These are phyloP conservation scores for Parafenestella ontariensis DNA, from an alignment of 2,329 filamentous ascomycete genomes.

Conservation along the genomic window DNA sequence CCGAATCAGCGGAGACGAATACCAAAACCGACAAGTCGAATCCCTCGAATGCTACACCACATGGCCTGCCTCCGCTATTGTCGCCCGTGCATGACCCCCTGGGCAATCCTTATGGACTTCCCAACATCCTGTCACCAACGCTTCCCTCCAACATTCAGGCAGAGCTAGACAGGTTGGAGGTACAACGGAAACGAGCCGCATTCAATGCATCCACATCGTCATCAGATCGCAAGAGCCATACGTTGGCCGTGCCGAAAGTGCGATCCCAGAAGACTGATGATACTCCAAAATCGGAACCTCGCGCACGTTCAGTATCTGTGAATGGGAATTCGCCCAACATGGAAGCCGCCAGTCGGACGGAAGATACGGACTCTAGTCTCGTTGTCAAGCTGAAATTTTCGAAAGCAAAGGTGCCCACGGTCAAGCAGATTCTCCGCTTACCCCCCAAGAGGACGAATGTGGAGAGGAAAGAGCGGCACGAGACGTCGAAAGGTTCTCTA, in stretches of 20 bases:
- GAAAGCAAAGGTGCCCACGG: slow-evolving; percentile 56
- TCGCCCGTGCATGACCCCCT: slow-evolving; percentile 53
- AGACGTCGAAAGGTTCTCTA: slow-evolving; percentile 24
- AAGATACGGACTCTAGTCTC: slow-evolving; percentile 33
- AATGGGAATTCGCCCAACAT: slow-evolving; percentile 35
- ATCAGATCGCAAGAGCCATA: slow-evolving; percentile 39
- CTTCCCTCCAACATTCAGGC: slow-evolving; percentile 63
- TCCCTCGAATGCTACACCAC: slow-evolving; percentile 42
- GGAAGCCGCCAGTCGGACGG: slow-evolving; percentile 14
- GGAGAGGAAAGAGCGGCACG: slow-evolving; percentile 39
- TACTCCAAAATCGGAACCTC: slow-evolving; percentile 27
- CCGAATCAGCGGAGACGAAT: slow-evolving; percentile 49
- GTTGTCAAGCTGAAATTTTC: slow-evolving; percentile 61
- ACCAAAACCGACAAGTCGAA: slow-evolving; percentile 34
- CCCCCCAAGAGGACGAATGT: slow-evolving; percentile 32
- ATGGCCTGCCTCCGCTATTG: slow-evolving; percentile 48
- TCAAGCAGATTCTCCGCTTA: slow-evolving; percentile 49
- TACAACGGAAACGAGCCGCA: slow-evolving; percentile 43
- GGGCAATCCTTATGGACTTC: slow-evolving; percentile 52
- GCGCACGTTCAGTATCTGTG: slow-evolving; percentile 34
- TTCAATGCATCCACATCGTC: slow-evolving; percentile 47
- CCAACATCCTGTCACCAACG: slow-evolving; percentile 64
- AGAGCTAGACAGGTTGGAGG: slow-evolving; percentile 56
- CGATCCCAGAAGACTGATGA: slow-evolving; percentile 26
- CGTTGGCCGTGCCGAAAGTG: slow-evolving; percentile 29